phyloP scores from a whole-genome alignment of 768 basidiomycete species.

The Favolaschia claudopus region DNA sequence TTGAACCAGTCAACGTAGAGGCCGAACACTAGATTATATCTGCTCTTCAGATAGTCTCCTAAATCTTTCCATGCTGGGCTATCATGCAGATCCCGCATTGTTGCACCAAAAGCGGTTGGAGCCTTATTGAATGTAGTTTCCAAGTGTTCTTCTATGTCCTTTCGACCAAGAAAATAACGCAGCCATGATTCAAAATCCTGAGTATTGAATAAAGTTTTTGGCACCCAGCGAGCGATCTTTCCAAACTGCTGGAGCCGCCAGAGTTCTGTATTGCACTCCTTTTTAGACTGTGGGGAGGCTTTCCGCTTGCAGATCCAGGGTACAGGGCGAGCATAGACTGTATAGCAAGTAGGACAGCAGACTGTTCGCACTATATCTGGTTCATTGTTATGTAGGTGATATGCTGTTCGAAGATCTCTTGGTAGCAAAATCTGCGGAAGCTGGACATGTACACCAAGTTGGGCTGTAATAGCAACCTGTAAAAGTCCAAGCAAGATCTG shows the following conservation, averaged over 20 bases:
- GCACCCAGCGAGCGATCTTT: not conserved
- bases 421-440: not conserved
- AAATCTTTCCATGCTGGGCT: constrained; percentile 23
- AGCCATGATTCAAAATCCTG: constrained; percentile 17
- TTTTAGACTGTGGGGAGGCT: not conserved
- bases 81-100: constrained; percentile 17
- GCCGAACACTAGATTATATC: constrained; percentile 31
- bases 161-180: constrained; percentile 5
- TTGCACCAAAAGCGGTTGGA: not conserved
- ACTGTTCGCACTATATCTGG: constrained; percentile 6
- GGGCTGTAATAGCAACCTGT: not conserved
- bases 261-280: not conserved
- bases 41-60: not conserved
- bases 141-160: not conserved
- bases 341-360: constrained; percentile 8
- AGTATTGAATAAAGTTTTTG: not conserved
- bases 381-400: not conserved
- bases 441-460: constrained; percentile 1
- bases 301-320: not conserved
- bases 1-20: constrained; percentile 38
- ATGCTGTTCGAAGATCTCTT: not conserved
- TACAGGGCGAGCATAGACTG: not conserved
- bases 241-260: not conserved
- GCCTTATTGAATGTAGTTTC: not conserved
- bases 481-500: not conserved